Evolutionary conservation across 2,329 filamentous ascomycete genomes (phyloP).

Genomic region (Aspergillus viridinutans): DNA sequence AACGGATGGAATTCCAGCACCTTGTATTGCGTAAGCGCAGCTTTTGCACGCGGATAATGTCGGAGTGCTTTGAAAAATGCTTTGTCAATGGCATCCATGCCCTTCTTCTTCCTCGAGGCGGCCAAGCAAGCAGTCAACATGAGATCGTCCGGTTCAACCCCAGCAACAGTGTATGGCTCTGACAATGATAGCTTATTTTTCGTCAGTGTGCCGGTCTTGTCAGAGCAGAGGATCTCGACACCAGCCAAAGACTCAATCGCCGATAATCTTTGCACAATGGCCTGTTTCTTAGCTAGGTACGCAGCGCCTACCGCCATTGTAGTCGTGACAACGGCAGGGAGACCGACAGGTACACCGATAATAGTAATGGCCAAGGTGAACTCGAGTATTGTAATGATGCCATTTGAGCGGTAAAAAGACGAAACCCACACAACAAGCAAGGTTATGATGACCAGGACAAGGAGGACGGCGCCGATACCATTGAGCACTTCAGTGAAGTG

Average conservation of each 20-base stretch:
- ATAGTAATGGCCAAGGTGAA: constrained; percentile 88
- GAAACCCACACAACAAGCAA: constrained; percentile 80
- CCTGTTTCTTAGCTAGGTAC: constrained; percentile 87
- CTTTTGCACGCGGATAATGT: constrained; percentile 78
- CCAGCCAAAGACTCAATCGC: constrained; percentile 89
- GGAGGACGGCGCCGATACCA: constrained; percentile 74
- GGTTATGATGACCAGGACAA: constrained; percentile 76
- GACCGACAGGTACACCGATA: constrained; percentile 87
- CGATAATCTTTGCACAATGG: constrained; percentile 87
- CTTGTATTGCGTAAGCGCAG: constrained; percentile 75
- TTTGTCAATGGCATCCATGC: constrained; percentile 92
- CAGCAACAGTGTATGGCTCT: constrained; percentile 77
- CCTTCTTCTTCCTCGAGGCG: constrained; percentile 90
- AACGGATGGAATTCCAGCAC: constrained; percentile 83
- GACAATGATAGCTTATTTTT: constrained; percentile 90
- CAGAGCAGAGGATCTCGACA: constrained; percentile 89
- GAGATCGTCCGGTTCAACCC: constrained; percentile 79
- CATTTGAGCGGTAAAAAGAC: constrained; percentile 82
- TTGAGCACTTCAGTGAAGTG: constrained; percentile 92
- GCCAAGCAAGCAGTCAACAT: constrained; percentile 90
- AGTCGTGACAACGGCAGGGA: constrained; percentile 87
- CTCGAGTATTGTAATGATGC: constrained; percentile 71
- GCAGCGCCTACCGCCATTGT: constrained; percentile 93
- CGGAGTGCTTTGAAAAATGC: constrained; percentile 84
- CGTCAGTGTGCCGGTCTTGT: constrained; percentile 90